Evolutionary conservation across 192 early-diverging fungal species (phyloP).

Genomic region (Lobosporangium transversale): DNA sequence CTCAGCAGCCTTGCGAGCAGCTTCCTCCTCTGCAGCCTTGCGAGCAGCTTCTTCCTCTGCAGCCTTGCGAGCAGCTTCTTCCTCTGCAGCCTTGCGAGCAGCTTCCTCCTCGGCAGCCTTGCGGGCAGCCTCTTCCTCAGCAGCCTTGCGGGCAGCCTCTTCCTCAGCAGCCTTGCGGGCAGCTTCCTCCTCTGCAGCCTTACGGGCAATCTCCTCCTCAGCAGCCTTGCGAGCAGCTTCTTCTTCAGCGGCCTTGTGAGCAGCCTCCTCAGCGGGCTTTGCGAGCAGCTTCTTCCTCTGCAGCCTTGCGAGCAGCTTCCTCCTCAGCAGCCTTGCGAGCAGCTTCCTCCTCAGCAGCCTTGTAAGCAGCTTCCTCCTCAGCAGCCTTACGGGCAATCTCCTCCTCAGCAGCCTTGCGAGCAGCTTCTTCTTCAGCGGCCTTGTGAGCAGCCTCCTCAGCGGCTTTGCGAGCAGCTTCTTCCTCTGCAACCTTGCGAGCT

Average conservation of each 20-base stretch:
- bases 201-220: conserved; percentile 7
- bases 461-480: background rate
- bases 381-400: background rate
- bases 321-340: conserved; percentile 14
- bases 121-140: conserved; percentile 19
- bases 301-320: no score
- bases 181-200: conserved; percentile 6
- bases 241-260: conserved; percentile 3
- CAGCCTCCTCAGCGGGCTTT: background rate
- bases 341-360: conserved; percentile 8
- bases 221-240: conserved; percentile 17
- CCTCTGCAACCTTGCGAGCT: background rate
- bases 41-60: conserved; percentile 19
- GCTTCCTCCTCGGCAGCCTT: conserved; percentile 21
- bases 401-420: conserved; percentile 21
- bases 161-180: background rate
- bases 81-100: conserved; percentile 20
- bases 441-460: conserved; percentile 7
- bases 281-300: conserved; percentile 21
- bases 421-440: conserved; percentile 16
- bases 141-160: conserved; percentile 14
- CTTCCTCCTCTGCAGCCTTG: conserved; percentile 21
- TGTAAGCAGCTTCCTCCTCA: conserved; percentile 7
- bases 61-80: conserved; percentile 6
- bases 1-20: conserved; percentile 28